Evolutionary conservation across 179 eudicot species (phyloP), one percentile per base, ranked within the genome.

Genomic region (Corrigiola litoralis): DNA sequence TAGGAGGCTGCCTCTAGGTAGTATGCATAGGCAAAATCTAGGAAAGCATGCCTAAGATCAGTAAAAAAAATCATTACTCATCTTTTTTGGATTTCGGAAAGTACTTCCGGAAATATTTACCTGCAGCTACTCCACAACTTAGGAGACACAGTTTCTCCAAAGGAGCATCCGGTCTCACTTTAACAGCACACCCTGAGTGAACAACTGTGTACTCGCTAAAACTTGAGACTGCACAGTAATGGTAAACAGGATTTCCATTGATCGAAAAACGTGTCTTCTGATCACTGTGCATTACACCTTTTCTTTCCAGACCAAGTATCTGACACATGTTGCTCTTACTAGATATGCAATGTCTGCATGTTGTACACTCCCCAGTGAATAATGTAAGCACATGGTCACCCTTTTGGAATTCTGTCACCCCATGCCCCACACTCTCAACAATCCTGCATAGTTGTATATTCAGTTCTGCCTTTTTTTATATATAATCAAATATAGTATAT

Each of bases 91-190:
- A n/a, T n/a, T n/a, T 57, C 1, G 46, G 45, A 36, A 57, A 41
- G 16, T n/a, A 14, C 12, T 60, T 24, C 5, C n/a, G n/a, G n/a
- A 4, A 20, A 24, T 6, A 37, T 21, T 60, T 81, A 92, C 98
- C 98, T 72, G 96, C 96, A 56, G 98, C 90, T 2, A 86, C 95
- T 72, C 99, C 99, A 71, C 99, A 92, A 70, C 98, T 92, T 36
- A 92, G 80, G 68, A 92, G 98, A 66, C 98, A 92, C 47, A 90
- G 72, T 78, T 84, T 92, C 58, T 92, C 95, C 49, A 90, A 59
- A 67, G 98, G 95, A n/a, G 95, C 97, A 48, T 54, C 74, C 44
- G 85, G 65, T 64, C 82, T 77, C 60, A 92, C 79, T 85, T 90
- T 92, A 64, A 90, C 85, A 74, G 98, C 98, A 77, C 98, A 92